Evolutionary conservation across 2,329 filamentous ascomycete genomes (phyloP), one percentile per base, ranked within the genome.

Genomic region (Rutstroemia sp.): DNA sequence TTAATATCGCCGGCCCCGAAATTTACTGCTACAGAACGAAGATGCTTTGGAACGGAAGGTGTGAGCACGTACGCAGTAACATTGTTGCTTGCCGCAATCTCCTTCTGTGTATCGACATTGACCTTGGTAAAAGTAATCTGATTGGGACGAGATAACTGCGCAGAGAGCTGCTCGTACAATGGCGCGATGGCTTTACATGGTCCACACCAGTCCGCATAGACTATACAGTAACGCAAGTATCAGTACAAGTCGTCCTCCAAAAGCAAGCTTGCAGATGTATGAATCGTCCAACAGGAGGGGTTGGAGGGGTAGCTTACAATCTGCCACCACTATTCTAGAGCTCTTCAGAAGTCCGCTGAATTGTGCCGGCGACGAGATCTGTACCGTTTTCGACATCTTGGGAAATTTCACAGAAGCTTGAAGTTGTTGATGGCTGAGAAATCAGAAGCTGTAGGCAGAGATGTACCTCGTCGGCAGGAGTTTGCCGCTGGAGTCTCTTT

Each of bases 131-230:
- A 96, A 36, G 86, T 88, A 65, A 96, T 85, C 62, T 80, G 76
- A 64, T 85, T 83, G 16, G 86, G 81, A 51, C 84, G 81, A 17
- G 89, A 87, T 47, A 95, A 79, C 60, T 84, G 79, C 46, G 73
- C 70, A 34, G 91, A 84, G 49, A 96, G 81, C 69, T 85, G 76
- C 67, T 94, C 88, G 75, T 89, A 96, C 60, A 91, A 73, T 17
- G 92, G 89, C 5, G 87, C 88, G 63, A 97, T 91, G 62, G 82
- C 78, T 66, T 89, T 88, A 80, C 91, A 95, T 67, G 90, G 88
- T 36, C 77, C 85, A 69, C 88, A 95, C 86, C 88, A 94, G 68
- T 89, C 86, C 67, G 91, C 89, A 67, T 89, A 92, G 78, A 96
- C 90, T 95, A 66, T 50, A 14, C 16, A 54, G 6, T 25, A 34